Evolutionary conservation across 495 filamentous ascomycete genomes (phyloP), one percentile per base, ranked within the genome.

Genomic region (Aspergillus sclerotioniger): DNA sequence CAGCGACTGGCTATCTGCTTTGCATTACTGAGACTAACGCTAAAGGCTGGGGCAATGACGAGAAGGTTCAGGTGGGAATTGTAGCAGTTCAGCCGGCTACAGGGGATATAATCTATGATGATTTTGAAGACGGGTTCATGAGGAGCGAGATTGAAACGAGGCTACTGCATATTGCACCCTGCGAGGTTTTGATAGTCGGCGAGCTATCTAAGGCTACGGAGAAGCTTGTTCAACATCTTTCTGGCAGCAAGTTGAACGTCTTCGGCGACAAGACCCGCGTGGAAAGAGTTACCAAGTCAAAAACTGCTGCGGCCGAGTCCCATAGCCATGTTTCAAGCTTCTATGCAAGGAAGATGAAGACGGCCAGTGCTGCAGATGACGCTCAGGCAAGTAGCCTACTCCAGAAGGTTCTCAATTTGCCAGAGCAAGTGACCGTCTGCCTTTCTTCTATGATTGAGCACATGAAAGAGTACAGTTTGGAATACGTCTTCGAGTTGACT

Each of bases 91-190:
- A 99, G 62, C 94, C 94, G 20, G 88, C 90, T 0, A 98, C 95
- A 0, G 94, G 94, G 45, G 94, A 98, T 65, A 89, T 99, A 57
- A 90, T 98, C 55, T 94, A 97, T 62, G 94, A 99, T 67, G 86
- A 90, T 44, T 99, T 99, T 62, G 91, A 97, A 63, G 94, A 99
- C 64, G 91, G 95, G 3, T 99, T 98, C 73, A 99, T 98, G 95
- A 82, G 94, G 44, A 91, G 89, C 56, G 94, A 99, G 66, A 90
- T 98, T 47, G 94, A 99, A 73, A 98, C 94, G 0, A 80, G 94
- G 41, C 76, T 99, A 20, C 78, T 99, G 16, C 94, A 99, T 68
- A 95, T 99, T 60, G 89, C 92, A 1, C 94, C 94, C 1, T 96
- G 94, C 71, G 94, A 99, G 73, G 88, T 98, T 61, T 74, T 99